Conservation (phyloP, 345 rosid species). For the Orychophragmus violaceus region DNA sequence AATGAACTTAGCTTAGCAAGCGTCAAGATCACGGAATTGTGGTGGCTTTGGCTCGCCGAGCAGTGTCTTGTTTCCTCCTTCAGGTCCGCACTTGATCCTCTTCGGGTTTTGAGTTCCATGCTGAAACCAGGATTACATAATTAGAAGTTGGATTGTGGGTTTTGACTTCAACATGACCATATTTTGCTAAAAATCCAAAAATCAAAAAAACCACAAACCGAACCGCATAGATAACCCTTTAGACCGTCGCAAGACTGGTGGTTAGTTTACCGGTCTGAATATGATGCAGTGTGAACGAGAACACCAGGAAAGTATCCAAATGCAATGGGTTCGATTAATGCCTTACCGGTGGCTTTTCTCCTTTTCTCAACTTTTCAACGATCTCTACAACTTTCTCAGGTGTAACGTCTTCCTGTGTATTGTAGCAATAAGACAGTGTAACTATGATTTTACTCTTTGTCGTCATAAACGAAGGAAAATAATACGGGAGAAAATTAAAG, state of each 20-base stretch:
- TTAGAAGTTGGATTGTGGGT: not conserved
- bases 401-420: conserved; percentile 91
- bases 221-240: not conserved
- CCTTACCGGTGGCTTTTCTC: conserved; percentile 88
- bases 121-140: conserved; percentile 33
- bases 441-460: not conserved
- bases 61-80: conserved; percentile 88
- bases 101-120: conserved; percentile 90
- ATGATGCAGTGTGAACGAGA: not conserved
- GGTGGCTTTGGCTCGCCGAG: conserved; percentile 80
- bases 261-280: not conserved
- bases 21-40: conserved; percentile 84
- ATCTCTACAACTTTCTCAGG: conserved; percentile 87
- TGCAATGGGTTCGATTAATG: not conserved
- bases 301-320: not conserved
- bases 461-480: not conserved
- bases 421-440: conserved; percentile 18
- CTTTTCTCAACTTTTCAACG: conserved; percentile 77
- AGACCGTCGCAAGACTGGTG: not conserved
- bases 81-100: conserved; percentile 83
- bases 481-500: conserved; percentile 1
- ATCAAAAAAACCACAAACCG: not conserved
- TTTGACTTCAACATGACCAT: not conserved
- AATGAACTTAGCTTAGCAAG: conserved; percentile 50
- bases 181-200: not conserved